A percentile compares a stretch with the other conserved stretches of the same genome.
Evolutionary conservation across 345 rosid species (phyloP).

Genomic region (Populus nigra): DNA sequence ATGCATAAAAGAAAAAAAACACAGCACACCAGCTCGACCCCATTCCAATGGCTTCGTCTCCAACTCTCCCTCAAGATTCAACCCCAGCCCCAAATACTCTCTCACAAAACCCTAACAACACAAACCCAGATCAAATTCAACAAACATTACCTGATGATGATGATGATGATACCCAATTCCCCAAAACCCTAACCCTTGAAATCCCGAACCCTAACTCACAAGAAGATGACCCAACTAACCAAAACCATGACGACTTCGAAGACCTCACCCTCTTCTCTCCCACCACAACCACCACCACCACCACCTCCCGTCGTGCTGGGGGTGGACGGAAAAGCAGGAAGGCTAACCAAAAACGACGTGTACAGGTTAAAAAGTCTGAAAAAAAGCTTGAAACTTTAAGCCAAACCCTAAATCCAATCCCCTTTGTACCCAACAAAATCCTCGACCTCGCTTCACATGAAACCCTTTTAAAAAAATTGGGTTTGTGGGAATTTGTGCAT

Average conservation of each 20-base stretch:
- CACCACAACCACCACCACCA: neutral
- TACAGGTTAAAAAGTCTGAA: conserved; percentile 36
- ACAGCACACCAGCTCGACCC: neutral
- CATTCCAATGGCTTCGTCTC: neutral
- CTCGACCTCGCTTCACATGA: conserved; percentile 65
- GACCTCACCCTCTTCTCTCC: conserved; percentile 11
- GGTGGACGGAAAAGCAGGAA: conserved; percentile 8
- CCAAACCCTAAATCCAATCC: conserved; percentile 48
- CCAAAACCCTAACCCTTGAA: conserved; percentile 15
- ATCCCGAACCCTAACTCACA: conserved; percentile 9
- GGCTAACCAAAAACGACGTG: conserved; percentile 4
- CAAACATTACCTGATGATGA: neutral
- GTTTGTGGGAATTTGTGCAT: conserved; percentile 82
- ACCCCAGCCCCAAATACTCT: neutral
- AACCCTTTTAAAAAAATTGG: conserved; percentile 53
- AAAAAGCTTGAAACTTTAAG: conserved; percentile 52
- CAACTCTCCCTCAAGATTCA: neutral
- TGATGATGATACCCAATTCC: conserved; percentile 4
- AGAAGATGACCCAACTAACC: conserved; percentile 11
- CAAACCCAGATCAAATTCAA: neutral
- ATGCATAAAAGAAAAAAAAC: neutral
- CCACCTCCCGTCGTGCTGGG: conserved; percentile 15
- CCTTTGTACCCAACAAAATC: conserved; percentile 55
- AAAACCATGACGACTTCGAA: conserved; percentile 15
- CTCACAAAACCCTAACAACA: neutral